Conservation (phyloP, 768 basidiomycete genomes). For the Nevesoporus exiguus region DNA sequence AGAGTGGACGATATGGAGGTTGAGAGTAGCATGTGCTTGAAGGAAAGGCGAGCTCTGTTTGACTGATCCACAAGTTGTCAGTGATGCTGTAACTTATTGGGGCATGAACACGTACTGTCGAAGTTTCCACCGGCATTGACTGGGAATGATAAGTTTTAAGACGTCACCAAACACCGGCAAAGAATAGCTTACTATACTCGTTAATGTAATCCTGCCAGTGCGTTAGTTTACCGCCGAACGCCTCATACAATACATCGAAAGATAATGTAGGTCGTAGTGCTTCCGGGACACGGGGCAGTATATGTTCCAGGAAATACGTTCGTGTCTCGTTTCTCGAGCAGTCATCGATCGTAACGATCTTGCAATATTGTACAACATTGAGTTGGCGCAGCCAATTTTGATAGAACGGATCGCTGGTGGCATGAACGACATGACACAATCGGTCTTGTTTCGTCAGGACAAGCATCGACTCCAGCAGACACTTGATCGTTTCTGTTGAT, state of each 20-base stretch:
- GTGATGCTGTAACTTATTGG: background rate
- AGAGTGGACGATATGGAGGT: conserved; percentile 84
- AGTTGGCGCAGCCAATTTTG: conserved; percentile 79
- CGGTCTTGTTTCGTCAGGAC: conserved; percentile 86
- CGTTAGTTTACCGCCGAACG: conserved; percentile 80
- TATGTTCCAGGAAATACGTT: conserved; percentile 58
- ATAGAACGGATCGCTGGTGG: conserved; percentile 82
- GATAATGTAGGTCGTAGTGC: conserved; percentile 49
- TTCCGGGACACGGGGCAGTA: conserved; percentile 71
- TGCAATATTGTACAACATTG: conserved; percentile 81
- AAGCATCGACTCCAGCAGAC: conserved; percentile 79
- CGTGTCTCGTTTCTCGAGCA: conserved; percentile 70
- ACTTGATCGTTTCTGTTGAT: conserved; percentile 79
- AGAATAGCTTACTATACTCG: conserved; percentile 52
- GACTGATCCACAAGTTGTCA: conserved; percentile 40
- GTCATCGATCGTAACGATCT: conserved; percentile 81
- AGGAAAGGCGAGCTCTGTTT: conserved; percentile 80
- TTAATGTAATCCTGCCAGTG: conserved; percentile 81
- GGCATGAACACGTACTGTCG: conserved; percentile 48
- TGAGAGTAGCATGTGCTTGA: conserved; percentile 79
- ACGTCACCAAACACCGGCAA: background rate
- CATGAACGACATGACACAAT: conserved; percentile 79
- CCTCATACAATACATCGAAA: conserved; percentile 73
- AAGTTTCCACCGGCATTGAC: conserved; percentile 73
- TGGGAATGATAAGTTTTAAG: conserved; percentile 28